Evolutionary conservation across 805 yeast species (phyloP).

Genomic region (Candida sanyiensis): DNA sequence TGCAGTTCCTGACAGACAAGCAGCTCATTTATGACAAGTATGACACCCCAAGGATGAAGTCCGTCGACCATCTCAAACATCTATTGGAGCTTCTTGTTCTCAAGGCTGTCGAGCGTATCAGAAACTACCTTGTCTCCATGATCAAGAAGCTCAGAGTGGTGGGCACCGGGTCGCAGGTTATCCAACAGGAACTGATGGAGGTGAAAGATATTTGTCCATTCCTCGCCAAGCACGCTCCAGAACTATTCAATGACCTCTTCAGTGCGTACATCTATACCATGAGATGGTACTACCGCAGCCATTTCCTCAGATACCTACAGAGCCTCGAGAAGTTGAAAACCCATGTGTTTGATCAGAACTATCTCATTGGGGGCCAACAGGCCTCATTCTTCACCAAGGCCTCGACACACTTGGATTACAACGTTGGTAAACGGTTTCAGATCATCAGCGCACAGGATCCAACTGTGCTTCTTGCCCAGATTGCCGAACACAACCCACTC

Average conservation of each 20-base stretch:
- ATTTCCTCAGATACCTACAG: constrained; percentile 70
- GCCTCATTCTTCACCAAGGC: constrained; percentile 15
- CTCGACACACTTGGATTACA: constrained; percentile 25
- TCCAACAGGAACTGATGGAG: constrained; percentile 61
- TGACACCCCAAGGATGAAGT: constrained; percentile 16
- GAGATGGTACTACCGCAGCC: constrained; percentile 84
- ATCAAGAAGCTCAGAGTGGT: constrained; percentile 60
- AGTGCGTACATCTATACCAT: constrained; percentile 84
- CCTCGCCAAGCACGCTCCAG: constrained; percentile 46
- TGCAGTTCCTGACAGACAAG: constrained; percentile 54
- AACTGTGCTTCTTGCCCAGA: constrained; percentile 72
- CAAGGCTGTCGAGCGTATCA: constrained; percentile 69
- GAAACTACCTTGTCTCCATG: constrained; percentile 59
- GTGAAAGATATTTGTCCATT: constrained; percentile 61
- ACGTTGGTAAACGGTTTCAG: constrained; percentile 45
- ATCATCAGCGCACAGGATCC: constrained; percentile 50
- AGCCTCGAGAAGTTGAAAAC: constrained; percentile 62
- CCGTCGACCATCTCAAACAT: constrained; percentile 20
- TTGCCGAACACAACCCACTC: constrained; percentile 71
- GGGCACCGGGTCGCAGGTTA: constrained; percentile 65
- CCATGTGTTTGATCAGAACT: constrained; percentile 47
- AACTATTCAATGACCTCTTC: constrained; percentile 65
- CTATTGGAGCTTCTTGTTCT: constrained; percentile 47
- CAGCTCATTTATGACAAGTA: constrained; percentile 45
- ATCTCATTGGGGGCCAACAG: constrained; percentile 43